Conservation (phyloP, 1,139 yeast genomes). For the Komagataea norvegica region DNA sequence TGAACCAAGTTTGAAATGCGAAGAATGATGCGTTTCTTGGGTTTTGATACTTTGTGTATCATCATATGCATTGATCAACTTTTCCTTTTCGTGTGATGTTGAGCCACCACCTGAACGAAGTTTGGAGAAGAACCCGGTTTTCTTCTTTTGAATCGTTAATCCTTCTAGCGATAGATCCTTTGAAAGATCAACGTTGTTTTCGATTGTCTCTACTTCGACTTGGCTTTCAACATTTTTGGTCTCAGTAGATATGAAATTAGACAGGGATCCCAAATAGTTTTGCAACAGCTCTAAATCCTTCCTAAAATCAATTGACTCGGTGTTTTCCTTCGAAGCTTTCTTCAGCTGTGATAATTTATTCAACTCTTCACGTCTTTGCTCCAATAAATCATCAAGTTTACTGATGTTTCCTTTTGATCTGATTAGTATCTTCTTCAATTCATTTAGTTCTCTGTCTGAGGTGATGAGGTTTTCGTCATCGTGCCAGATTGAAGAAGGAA, state of each 20-base stretch:
- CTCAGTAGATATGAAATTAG: constrained; percentile 69
- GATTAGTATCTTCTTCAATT: constrained; percentile 56
- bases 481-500: constrained; percentile 95
- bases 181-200: constrained; percentile 62
- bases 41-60: constrained; percentile 19
- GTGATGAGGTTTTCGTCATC: constrained; percentile 80
- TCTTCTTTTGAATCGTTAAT: constrained; percentile 39
- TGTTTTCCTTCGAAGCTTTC: constrained; percentile 21
- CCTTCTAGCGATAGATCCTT: constrained; percentile 54
- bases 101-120: constrained; percentile 22
- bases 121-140: constrained; percentile 49
- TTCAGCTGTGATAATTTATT: constrained; percentile 34
- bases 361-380: constrained; percentile 29
- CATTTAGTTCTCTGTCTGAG: constrained; percentile 57
- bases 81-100: constrained; percentile 10
- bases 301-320: constrained; percentile 37
- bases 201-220: constrained; percentile 87
- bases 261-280: constrained; percentile 50
- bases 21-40: constrained; percentile 13
- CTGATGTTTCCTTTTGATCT: constrained; percentile 44
- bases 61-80: constrained; percentile 19
- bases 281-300: constrained; percentile 50
- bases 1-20: constrained; percentile 9
- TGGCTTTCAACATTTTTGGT: constrained; percentile 67
- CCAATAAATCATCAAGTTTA: constrained; percentile 35